A percentile compares a stretch with the other conserved stretches of the same genome.
phyloP scores from a whole-genome alignment of 2,329 filamentous ascomycete genomes.

The Alternaria ethzedia region DNA sequence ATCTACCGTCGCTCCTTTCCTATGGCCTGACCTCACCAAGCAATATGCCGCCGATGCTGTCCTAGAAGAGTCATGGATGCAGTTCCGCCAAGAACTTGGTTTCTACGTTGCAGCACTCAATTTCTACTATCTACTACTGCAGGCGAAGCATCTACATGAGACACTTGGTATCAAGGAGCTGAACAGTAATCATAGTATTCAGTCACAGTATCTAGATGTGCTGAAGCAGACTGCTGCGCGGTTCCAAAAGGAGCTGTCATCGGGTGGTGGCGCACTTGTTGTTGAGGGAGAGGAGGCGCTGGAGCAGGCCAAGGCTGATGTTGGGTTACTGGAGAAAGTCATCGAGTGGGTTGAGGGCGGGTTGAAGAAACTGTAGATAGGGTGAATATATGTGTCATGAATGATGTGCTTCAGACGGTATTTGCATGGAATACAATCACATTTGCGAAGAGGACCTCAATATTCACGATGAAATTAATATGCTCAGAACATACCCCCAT shows the following conservation, averaged over 20 bases:
- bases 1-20: slow-evolving; percentile 56
- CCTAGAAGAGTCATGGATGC: slow-evolving; percentile 46
- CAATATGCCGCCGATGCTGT: slow-evolving; percentile 41
- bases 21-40: slow-evolving; percentile 59
- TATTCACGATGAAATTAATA: background rate
- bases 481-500: slow-evolving; percentile 24
- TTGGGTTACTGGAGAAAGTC: slow-evolving; percentile 45
- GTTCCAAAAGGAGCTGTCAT: slow-evolving; percentile 47
- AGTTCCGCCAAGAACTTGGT: slow-evolving; percentile 59
- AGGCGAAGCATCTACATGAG: slow-evolving; percentile 56
- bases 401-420: background rate
- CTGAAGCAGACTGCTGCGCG: slow-evolving; percentile 46
- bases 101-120: slow-evolving; percentile 64
- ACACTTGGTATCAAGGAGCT: slow-evolving; percentile 56
- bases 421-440: background rate
- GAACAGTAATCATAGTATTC: slow-evolving; percentile 49
- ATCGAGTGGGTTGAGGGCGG: slow-evolving; percentile 35
- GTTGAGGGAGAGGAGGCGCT: slow-evolving; percentile 46
- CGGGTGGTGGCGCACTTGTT: slow-evolving; percentile 46
- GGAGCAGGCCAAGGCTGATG: slow-evolving; percentile 43
- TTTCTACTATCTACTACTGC: slow-evolving; percentile 64
- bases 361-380: slow-evolving; percentile 13
- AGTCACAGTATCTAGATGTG: slow-evolving; percentile 52
- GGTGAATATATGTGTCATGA: background rate
- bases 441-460: no score